Evolutionary conservation across 169 alveolate species (phyloP), one percentile per base, ranked within the genome.

Genomic region (Condylostoma magnum): DNA sequence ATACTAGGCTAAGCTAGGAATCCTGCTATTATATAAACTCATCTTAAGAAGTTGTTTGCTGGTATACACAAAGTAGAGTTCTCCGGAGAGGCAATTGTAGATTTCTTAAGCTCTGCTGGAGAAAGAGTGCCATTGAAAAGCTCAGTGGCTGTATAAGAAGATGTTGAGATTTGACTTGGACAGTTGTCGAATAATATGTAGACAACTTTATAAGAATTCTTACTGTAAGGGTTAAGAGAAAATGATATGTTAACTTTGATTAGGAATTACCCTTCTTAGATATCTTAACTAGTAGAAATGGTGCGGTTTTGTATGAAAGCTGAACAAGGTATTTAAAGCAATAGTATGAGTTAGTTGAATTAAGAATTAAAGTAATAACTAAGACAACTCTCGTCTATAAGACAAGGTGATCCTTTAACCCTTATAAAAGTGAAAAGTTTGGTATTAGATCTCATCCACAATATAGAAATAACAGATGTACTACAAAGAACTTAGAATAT

Each of bases 361-460:
- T 69, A 68, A 55, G 89, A 86, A 55, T 58, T 88, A 31, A 57
- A 77, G 66, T 85, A 77, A 57, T 79, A 79, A 46, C 69, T 95
- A 15, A 91, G 87, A 65, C 54, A 58, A 67, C 89, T 88, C 34
- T 87, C 94, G 37, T 87, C 93, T 36, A 89, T 83, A 57, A 80
- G 90, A 36, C 84, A 87, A 12, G 85, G 91, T 6, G 94, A 85
- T 57, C 69, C 72, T 30, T 78, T 95, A 22, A 76, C 84, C 20
- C 89, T 88, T 55, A 87, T 95, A 5, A 93, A 93, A 82, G 77
- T 92, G 53, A 93, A 95, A 76, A 84, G 91, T 22, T 72, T 95
- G 53, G 90, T 93, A 76, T 78, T 95, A 52, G 98, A 95, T 72
- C 70, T 92, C 33, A 95, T 95, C 58, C 98, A 95, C 80, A 92